Evolutionary conservation across 2,329 filamentous ascomycete genomes (phyloP), one percentile per base, ranked within the genome.

Genomic region (Verticillium dahliae): DNA sequence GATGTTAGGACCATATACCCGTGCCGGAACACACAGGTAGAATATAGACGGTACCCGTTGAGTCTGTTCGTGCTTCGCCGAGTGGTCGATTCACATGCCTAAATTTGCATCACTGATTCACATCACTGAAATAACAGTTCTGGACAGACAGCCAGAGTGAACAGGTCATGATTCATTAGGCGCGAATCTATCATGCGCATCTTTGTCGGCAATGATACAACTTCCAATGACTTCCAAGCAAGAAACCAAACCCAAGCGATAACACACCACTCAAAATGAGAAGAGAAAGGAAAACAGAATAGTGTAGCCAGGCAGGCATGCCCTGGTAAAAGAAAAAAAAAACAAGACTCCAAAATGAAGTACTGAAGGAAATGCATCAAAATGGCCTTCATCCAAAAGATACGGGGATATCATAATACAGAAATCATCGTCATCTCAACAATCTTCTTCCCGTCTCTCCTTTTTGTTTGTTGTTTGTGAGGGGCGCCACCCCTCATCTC

Each of bases 181-280:
- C n/a, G 13, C 27, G 10, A 11, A 56, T 56, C 33, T 56, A 76
- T 1, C 72, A 57, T 45, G 37, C 37, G 27, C 56, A 45, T 45
- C 37, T 58, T 27, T 37, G 18, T 34, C 56, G 2, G 18, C 56
- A 22, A 31, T 37, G 45, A 50, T 50, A 50, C 45, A 50, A 27
- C 9, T 50, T 18, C 39, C 38, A 31, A 61, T 22, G 18, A 22
- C 18, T 22, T 22, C 18, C 18, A 60, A 56, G 13, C 4, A 55
- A 52, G 41, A 14, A 60, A 22, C 18, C 18, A 34, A 60, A 33
- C 27, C 14, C 61, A 41, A 50, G 22, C 54, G 27, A 58, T 39
- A 52, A 57, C 62, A 34, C 60, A 60, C 59, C 41, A 33, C 27
- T 37, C 13, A 37, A 37, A 27, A 27, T 4, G 27, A 27, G 27